These are phyloP conservation scores for Trametes villosa DNA, from an alignment of 768 basidiomycete species.

Conservation along the genomic window DNA sequence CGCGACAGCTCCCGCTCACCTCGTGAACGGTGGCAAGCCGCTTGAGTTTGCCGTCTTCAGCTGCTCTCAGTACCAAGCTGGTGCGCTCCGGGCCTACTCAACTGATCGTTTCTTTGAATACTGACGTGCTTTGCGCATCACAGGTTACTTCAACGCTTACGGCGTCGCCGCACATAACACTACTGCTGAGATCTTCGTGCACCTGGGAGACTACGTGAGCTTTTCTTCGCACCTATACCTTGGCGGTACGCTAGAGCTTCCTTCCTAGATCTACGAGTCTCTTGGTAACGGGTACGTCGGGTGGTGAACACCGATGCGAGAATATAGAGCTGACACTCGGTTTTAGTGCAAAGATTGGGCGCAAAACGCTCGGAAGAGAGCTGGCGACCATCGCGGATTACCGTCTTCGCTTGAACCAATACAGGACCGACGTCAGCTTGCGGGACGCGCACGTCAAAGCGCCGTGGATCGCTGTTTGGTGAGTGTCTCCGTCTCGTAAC, in stretches of 20 bases:
- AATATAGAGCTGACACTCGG: conserved; percentile 15
- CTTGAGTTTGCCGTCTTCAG: conserved; percentile 62
- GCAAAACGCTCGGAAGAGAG: conserved; percentile 55
- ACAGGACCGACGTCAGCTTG: conserved; percentile 55
- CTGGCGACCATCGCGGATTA: conserved; percentile 61
- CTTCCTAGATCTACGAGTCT: conserved; percentile 51
- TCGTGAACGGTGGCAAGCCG: conserved; percentile 57
- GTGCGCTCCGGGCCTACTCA: no score
- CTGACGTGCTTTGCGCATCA: background rate
- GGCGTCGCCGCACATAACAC: conserved; percentile 57
- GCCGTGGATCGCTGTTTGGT: conserved; percentile 65
- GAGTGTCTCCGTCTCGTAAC: no score
- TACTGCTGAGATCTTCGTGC: conserved; percentile 55
- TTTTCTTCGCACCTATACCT: background rate
- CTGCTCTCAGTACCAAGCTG: conserved; percentile 58
- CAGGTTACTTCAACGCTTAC: conserved; percentile 67
- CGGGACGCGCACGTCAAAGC: conserved; percentile 50
- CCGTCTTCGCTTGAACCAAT: conserved; percentile 53
- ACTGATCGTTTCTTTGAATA: background rate
- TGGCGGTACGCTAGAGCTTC: background rate
- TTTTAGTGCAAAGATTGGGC: conserved; percentile 48
- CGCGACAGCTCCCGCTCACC: conserved; percentile 46
- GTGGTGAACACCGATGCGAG: background rate
- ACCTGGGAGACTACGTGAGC: conserved; percentile 64
- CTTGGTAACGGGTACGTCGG: conserved; percentile 38